Evolutionary conservation across 129 eudicot species (phyloP), one percentile per base, ranked within the genome.

Genomic region (Tagetes patula): DNA sequence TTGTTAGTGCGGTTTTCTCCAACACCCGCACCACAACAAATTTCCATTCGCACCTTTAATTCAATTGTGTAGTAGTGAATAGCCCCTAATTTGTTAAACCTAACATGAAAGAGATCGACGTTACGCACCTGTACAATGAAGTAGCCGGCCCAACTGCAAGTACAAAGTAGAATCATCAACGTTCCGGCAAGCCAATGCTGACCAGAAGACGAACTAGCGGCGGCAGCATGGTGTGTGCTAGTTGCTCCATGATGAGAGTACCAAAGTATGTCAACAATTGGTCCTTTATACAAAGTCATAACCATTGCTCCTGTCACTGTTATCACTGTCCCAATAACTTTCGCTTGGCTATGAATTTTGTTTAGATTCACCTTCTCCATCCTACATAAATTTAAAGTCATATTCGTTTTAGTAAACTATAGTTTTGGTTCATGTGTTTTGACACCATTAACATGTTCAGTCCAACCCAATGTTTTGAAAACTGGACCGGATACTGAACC

Each of bases 261-360:
- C 76, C 88, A 79, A 39, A 92, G 63, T 43, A 93, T 76, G 50
- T 87, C 73, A 30, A 94, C 87, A 5, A 79, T 64, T 4, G 98
- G 98, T 60, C 99, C 99, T 87, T 86, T 88, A 74, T 90, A 94
- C 62, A 94, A 67, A 0, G 97, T 90, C 99, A 94, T 94, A 62
- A 88, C 78, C 99, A 79, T 94, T 52, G 99, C 97, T 36, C 99
- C 99, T 0, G 80, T 32, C 2, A 94, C 82, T 36, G 99, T 94
- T 52, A 94, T 88, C 80, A 80, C 38, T 31, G 99, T 95, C 64
- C 99, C 99, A 13, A 77, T 78, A 49, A 95, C 80, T 85, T 95
- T 95, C 1, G 96, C 99, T 65, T 86, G 73, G 70, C 97, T 87
- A 45, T 78, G 84, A 37, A 80, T 59, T 56, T 81, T 65, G 67